Evolutionary conservation across 1,284 basidiomycete species (phyloP).

Genomic region (Trichosporon faecale): DNA sequence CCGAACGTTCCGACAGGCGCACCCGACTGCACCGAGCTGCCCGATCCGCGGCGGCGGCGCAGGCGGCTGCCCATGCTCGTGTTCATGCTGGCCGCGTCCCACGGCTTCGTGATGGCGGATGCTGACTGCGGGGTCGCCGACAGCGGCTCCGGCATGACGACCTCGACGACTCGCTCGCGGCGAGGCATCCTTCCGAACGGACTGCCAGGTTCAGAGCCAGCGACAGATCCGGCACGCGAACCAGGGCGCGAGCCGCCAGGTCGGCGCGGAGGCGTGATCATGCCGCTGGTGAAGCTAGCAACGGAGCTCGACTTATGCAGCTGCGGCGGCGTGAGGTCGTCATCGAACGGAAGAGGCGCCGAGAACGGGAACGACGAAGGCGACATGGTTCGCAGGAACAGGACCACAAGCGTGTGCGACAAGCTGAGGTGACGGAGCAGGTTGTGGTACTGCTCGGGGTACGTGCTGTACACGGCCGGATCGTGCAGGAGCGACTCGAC

Average conservation of each 20-base stretch:
- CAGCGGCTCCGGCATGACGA: conserved; percentile 51
- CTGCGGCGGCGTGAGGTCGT: conserved; percentile 32
- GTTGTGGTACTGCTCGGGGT: conserved; percentile 45
- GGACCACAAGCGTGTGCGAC: conserved; percentile 49
- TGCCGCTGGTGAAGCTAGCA: conserved; percentile 28
- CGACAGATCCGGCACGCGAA: conserved; percentile 33
- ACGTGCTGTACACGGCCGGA: conserved; percentile 47
- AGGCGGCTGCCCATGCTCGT: background rate
- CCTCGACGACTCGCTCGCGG: conserved; percentile 46
- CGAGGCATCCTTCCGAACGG: conserved; percentile 32
- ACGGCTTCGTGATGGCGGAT: background rate
- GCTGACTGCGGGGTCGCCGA: conserved; percentile 23
- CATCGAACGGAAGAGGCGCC: conserved; percentile 48
- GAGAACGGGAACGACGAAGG: conserved; percentile 39
- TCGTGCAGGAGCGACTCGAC: conserved; percentile 52
- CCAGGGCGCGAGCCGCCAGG: conserved; percentile 28
- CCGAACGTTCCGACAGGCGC: conserved; percentile 28
- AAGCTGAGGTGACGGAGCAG: conserved; percentile 49
- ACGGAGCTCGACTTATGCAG: conserved; percentile 37
- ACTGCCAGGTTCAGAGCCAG: conserved; percentile 32
- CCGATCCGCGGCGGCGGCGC: conserved; percentile 36
- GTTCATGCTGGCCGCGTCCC: background rate
- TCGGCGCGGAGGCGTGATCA: conserved; percentile 14
- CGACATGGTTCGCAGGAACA: conserved; percentile 48
- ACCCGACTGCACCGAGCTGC: conserved; percentile 39